phyloP scores from a whole-genome alignment of 352 stramenopile genomes.

The Phytopythium oedochilum region DNA sequence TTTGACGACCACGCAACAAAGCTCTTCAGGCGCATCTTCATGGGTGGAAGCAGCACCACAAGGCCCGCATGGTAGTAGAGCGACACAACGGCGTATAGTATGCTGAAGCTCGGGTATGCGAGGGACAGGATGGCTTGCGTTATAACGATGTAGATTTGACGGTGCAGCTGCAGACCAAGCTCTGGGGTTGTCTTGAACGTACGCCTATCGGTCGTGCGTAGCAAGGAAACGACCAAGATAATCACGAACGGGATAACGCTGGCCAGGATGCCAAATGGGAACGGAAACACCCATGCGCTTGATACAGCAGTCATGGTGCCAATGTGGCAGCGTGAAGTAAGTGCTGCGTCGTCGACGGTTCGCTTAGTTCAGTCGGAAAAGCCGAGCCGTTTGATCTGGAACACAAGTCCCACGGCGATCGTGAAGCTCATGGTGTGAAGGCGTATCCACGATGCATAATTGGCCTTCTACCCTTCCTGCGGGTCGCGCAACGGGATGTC shows the following conservation, averaged over 20 bases:
- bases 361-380: background rate
- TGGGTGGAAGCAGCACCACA: slow-evolving; percentile 14
- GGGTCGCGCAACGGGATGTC: background rate
- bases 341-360: background rate
- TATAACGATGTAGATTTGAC: slow-evolving; percentile 2
- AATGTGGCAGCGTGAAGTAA: background rate
- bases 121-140: background rate
- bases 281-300: background rate
- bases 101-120: background rate
- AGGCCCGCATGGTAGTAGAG: background rate
- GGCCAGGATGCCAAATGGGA: background rate
- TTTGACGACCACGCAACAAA: slow-evolving; percentile 20
- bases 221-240: background rate
- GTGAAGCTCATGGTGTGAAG: background rate
- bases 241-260: slow-evolving; percentile 2
- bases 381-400: background rate
- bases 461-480: background rate
- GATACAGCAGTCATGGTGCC: background rate
- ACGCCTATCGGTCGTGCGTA: background rate
- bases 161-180: background rate
- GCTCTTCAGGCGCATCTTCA: slow-evolving; percentile 34
- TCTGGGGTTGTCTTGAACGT: background rate
- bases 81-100: background rate
- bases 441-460: background rate
- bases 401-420: background rate